phyloP scores from a whole-genome alignment of 768 basidiomycete species.

The Harrya chromipes region DNA sequence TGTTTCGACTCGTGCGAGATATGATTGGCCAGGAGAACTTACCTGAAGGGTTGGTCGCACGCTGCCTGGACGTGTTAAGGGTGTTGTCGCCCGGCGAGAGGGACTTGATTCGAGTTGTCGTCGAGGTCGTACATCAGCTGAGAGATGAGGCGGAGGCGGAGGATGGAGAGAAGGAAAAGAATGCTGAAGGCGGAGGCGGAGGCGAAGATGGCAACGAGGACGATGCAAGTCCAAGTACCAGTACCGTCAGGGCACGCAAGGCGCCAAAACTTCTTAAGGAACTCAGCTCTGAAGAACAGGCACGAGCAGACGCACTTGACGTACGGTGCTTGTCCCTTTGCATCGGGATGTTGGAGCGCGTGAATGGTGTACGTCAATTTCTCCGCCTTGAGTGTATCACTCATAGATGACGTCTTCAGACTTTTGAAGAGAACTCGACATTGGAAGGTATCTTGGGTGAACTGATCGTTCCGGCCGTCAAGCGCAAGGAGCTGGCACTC shows the following conservation, averaged over 20 bases:
- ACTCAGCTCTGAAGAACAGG: constrained; percentile 58
- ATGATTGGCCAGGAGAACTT: constrained; percentile 76
- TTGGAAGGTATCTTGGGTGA: constrained; percentile 70
- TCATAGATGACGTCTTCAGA: constrained; percentile 28
- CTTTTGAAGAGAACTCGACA: constrained; percentile 65
- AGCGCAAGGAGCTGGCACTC: constrained; percentile 73
- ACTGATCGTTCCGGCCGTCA: constrained; percentile 87
- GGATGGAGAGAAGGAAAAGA: constrained; percentile 36
- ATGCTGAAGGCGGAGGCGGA: constrained; percentile 31
- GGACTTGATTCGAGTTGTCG: constrained; percentile 84
- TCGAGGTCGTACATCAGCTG: constrained; percentile 83
- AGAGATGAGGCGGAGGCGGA: constrained; percentile 44
- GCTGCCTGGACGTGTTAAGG: constrained; percentile 81
- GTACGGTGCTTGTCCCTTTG: constrained; percentile 73
- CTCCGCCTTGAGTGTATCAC: background rate
- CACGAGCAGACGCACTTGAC: constrained; percentile 60
- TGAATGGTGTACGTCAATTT: constrained; percentile 63
- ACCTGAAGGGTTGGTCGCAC: constrained; percentile 64
- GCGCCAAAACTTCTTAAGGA: constrained; percentile 29
- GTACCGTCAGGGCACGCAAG: constrained; percentile 14
- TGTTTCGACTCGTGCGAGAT: constrained; percentile 80
- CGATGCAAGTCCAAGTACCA: background rate
- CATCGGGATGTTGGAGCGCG: constrained; percentile 81
- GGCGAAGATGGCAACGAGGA: constrained; percentile 4
- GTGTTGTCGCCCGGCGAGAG: constrained; percentile 69